Evolutionary conservation across 2,329 filamentous ascomycete genomes (phyloP).

Genomic region (Hymenoscyphus salicellus): DNA sequence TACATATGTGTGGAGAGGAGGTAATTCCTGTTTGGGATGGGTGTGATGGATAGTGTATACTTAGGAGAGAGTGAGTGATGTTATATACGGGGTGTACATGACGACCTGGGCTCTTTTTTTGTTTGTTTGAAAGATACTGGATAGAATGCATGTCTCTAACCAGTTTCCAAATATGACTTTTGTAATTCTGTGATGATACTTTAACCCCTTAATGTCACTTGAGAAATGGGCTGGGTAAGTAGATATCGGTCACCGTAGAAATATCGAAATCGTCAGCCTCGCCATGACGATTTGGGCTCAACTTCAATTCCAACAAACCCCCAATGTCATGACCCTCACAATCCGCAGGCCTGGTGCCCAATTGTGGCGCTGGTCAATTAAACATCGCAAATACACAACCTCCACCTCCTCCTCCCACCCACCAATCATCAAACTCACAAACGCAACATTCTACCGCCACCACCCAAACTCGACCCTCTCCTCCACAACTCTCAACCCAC

Average conservation of each 20-base stretch:
- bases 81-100: conserved; percentile 6
- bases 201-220: not conserved
- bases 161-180: not conserved
- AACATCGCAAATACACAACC: not conserved
- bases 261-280: not conserved
- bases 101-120: not conserved
- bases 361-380: not conserved
- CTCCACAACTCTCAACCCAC: conserved; percentile 51
- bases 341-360: not conserved
- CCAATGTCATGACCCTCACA: not conserved
- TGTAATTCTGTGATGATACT: not conserved
- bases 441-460: conserved; percentile 79
- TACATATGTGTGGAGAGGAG: not conserved
- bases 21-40: not conserved
- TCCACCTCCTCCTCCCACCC: conserved; percentile 32
- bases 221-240: not conserved
- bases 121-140: conserved; percentile 1
- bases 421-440: conserved; percentile 68
- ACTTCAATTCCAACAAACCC: not conserved
- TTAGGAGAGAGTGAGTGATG: not conserved
- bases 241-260: not conserved
- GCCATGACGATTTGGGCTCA: not conserved
- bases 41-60: conserved; percentile 8
- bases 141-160: conserved; percentile 2
- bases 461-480: conserved; percentile 58